Evolutionary conservation across 23 red algal genomes (phyloP).

Genomic region (Cyanidium caldarium): DNA sequence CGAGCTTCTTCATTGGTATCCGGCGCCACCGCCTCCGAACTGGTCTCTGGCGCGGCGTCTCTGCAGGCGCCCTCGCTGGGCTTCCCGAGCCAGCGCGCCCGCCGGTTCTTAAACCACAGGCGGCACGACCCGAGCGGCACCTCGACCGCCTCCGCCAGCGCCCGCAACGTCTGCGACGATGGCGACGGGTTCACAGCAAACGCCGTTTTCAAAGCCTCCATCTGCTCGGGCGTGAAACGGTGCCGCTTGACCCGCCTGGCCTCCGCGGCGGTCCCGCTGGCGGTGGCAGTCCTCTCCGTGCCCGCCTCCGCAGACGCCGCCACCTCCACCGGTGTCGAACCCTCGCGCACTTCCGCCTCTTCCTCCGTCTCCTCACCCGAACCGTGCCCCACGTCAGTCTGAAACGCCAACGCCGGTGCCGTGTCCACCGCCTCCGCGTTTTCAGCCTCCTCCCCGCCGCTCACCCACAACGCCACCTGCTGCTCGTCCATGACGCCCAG

Average conservation of each 20-base stretch:
- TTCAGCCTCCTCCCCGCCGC: too few relatives aligned
- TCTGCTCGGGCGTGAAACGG: conserved; percentile 1
- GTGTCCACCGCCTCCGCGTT: too few relatives aligned
- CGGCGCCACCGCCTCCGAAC: not conserved
- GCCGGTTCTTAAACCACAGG: conserved; percentile 4
- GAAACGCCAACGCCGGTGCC: too few relatives aligned
- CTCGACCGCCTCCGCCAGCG: not conserved
- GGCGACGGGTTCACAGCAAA: not conserved
- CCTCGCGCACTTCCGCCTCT: too few relatives aligned
- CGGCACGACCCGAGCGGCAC: not conserved
- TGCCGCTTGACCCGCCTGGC: not conserved
- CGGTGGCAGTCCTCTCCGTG: too few relatives aligned
- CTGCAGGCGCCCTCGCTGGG: not conserved
- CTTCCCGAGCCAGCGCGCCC: not conserved
- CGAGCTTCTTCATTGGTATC: too few relatives aligned
- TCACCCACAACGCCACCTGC: too few relatives aligned
- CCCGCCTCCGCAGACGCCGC: too few relatives aligned
- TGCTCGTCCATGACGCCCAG: too few relatives aligned
- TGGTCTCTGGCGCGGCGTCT: not conserved
- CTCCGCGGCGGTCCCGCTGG: not conserved
- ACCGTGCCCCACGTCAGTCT: too few relatives aligned
- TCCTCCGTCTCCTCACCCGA: too few relatives aligned
- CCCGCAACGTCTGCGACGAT: not conserved
- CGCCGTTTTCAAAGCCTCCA: not conserved
- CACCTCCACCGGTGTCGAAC: too few relatives aligned